Conservation (phyloP, 768 basidiomycete species). For the Boletus pseudopeckii region DNA sequence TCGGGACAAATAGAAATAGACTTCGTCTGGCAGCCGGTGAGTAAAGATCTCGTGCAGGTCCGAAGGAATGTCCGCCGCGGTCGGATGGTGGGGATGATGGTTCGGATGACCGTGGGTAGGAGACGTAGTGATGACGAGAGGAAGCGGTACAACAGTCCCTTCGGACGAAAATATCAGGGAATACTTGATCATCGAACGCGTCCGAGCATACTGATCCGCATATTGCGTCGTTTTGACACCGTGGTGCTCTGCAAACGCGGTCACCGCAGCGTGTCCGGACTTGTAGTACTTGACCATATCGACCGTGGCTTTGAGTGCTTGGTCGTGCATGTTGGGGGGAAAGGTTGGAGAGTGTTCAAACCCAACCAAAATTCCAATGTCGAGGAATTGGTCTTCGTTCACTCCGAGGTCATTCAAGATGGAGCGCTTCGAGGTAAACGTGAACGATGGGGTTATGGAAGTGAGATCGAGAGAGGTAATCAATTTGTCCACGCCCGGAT, state of each 20-base stretch:
- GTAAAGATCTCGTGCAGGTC: conserved; percentile 97
- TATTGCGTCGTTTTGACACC: conserved; percentile 79
- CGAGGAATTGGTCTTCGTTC: conserved; percentile 88
- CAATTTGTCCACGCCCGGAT: conserved; percentile 83
- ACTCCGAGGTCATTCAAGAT: conserved; percentile 67
- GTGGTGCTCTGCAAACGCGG: conserved; percentile 75
- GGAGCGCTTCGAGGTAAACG: conserved; percentile 75
- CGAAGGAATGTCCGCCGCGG: conserved; percentile 81
- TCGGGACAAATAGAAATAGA: conserved; percentile 94
- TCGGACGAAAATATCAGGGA: conserved; percentile 88
- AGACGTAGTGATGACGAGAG: conserved; percentile 59
- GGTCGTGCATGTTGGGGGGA: conserved; percentile 78
- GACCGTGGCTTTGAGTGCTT: conserved; percentile 78
- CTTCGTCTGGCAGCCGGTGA: conserved; percentile 88
- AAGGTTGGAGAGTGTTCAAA: conserved; percentile 79
- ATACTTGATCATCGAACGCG: conserved; percentile 89
- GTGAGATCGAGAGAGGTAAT: conserved; percentile 85
- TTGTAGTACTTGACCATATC: conserved; percentile 95
- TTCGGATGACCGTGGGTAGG: conserved; percentile 48
- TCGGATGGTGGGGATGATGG: conserved; percentile 64
- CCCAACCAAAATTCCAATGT: conserved; percentile 88
- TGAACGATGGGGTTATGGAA: conserved; percentile 66
- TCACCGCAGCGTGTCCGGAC: conserved; percentile 77
- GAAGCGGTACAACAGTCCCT: conserved; percentile 74
- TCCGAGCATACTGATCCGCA: conserved; percentile 81